phyloP scores from a whole-genome alignment of 2,329 filamentous ascomycete genomes.

The Aphanocladium album region DNA sequence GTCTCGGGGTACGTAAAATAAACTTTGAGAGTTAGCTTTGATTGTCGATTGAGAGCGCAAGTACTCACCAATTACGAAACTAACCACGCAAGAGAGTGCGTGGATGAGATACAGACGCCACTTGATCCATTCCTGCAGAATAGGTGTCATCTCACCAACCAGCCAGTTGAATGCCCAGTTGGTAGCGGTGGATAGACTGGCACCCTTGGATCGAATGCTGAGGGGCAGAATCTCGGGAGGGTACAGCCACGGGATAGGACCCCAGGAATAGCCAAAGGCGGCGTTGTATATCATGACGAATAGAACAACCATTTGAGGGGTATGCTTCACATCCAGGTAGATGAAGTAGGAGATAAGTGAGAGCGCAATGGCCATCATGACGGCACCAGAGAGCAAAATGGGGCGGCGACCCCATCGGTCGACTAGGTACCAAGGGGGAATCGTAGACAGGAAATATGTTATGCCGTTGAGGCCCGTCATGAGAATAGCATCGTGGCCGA shows the following conservation, averaged over 20 bases:
- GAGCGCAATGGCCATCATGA: slow-evolving; percentile 84
- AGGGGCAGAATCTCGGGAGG: slow-evolving; percentile 97
- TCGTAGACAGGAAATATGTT: slow-evolving; percentile 84
- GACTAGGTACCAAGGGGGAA: slow-evolving; percentile 95
- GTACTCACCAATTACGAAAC: slow-evolving; percentile 88
- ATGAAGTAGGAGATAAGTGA: slow-evolving; percentile 94
- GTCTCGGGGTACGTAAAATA: slow-evolving; percentile 98
- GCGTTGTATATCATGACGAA: slow-evolving; percentile 99
- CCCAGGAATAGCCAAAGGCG: slow-evolving; percentile 91
- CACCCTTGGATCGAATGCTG: slow-evolving; percentile 94
- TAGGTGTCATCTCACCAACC: slow-evolving; percentile 89
- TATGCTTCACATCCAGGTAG: slow-evolving; percentile 73
- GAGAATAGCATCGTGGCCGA: slow-evolving; percentile 80
- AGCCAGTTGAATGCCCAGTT: slow-evolving; percentile 99
- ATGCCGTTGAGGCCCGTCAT: slow-evolving; percentile 96
- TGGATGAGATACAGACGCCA: slow-evolving; percentile 95
- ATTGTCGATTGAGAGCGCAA: neutral
- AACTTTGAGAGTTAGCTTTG: slow-evolving; percentile 49
- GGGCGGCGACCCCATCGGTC: slow-evolving; percentile 85
- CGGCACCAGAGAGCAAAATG: slow-evolving; percentile 83
- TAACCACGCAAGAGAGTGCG: slow-evolving; percentile 92
- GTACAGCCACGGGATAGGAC: slow-evolving; percentile 96
- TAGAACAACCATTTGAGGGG: slow-evolving; percentile 79
- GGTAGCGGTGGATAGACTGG: slow-evolving; percentile 88
- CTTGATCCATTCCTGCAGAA: slow-evolving; percentile 84